Evolutionary conservation across 768 basidiomycete genomes (phyloP).

Genomic region (Zangia roseola): DNA sequence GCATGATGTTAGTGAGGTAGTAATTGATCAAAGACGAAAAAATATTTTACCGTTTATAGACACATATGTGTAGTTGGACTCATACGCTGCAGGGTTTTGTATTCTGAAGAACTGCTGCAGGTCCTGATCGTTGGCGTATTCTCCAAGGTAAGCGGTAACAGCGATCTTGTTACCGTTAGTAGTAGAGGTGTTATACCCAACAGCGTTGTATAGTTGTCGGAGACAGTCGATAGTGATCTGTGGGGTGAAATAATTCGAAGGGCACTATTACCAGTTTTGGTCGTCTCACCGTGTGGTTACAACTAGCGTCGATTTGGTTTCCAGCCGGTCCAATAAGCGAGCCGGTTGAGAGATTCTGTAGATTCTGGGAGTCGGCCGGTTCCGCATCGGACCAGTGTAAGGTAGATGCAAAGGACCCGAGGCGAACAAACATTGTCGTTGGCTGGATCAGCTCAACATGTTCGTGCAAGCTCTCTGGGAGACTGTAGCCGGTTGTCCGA

Average conservation of each 20-base stretch:
- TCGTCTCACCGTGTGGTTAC: conserved; percentile 36
- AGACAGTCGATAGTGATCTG: conserved; percentile 53
- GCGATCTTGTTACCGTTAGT: conserved; percentile 50
- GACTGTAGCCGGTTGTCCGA: conserved; percentile 67
- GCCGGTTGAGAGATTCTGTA: conserved; percentile 1
- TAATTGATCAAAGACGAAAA: neutral
- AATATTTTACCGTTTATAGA: conserved; percentile 51
- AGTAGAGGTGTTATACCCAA: conserved; percentile 43
- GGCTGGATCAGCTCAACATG: conserved; percentile 72
- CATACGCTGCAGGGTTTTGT: conserved; percentile 47
- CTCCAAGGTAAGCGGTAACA: conserved; percentile 51
- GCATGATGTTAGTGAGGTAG: conserved; percentile 8
- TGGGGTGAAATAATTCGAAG: neutral
- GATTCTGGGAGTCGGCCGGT: conserved; percentile 1
- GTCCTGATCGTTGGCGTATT: conserved; percentile 55
- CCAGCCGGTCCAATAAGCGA: conserved; percentile 33
- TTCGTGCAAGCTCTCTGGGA: conserved; percentile 55
- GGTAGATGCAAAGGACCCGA: conserved; percentile 42
- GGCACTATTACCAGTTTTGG: neutral
- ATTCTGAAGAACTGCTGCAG: conserved; percentile 49
- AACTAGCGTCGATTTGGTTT: conserved; percentile 44
- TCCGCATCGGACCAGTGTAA: conserved; percentile 30
- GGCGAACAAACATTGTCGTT: conserved; percentile 63
- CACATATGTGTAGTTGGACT: conserved; percentile 50
- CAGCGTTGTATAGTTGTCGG: conserved; percentile 54